These are phyloP conservation scores for Podaxis pistillaris DNA, from an alignment of 768 basidiomycete genomes.

Conservation along the genomic window DNA sequence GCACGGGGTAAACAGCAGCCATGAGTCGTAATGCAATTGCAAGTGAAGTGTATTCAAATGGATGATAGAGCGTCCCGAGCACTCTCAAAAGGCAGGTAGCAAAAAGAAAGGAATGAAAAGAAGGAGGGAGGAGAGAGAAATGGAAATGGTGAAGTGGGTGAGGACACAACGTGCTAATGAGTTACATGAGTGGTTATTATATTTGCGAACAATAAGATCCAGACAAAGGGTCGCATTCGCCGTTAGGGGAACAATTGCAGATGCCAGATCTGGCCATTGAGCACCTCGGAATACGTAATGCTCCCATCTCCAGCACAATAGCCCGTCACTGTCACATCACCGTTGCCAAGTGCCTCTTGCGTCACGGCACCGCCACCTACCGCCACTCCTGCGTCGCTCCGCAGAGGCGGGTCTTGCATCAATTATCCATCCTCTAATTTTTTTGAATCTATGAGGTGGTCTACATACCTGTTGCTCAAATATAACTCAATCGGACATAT, in stretches of 20 bases:
- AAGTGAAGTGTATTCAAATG: not conserved
- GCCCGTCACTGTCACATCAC: slow-evolving; percentile 1
- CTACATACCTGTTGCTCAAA: too few species aligned
- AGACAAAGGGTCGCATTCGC: not conserved
- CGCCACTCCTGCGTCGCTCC: too few species aligned
- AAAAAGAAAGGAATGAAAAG: not conserved
- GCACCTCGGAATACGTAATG: not conserved
- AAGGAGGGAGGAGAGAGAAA: not conserved
- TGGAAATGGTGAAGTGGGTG: not conserved
- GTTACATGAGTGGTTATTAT: not conserved
- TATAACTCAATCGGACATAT: too few species aligned
- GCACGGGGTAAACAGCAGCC: slow-evolving; percentile 15
- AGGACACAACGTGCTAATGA: not conserved
- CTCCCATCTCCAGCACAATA: not conserved
- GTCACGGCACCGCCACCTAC: too few species aligned
- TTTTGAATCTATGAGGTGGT: too few species aligned
- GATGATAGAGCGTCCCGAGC: slow-evolving; percentile 4
- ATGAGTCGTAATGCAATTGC: not conserved
- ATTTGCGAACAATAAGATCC: not conserved
- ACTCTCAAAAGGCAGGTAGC: not conserved
- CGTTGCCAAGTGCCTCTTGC: not conserved
- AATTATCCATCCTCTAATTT: too few species aligned
- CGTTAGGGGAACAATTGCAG: not conserved
- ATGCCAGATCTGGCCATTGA: not conserved
- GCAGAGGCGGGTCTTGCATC: too few species aligned